phyloP scores from a whole-genome alignment of 164 flowering plant species.

The Sextonia rubra region DNA sequence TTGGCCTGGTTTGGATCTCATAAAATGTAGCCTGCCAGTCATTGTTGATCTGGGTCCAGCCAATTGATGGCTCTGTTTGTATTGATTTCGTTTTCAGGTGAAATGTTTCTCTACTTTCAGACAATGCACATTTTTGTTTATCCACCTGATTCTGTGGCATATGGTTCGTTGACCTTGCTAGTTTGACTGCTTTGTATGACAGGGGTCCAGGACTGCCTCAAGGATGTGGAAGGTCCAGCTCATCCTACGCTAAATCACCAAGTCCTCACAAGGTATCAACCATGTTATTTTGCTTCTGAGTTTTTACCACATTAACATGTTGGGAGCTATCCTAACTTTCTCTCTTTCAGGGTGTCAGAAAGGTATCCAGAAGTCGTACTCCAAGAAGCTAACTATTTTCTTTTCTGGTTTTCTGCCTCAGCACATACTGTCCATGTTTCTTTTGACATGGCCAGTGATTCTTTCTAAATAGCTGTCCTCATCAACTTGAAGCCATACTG shows the following conservation, averaged over 20 bases:
- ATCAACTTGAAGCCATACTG: too few species aligned
- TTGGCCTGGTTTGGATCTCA: too few species aligned
- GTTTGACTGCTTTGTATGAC: neutral
- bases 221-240: constrained; percentile 68
- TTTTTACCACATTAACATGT: neutral
- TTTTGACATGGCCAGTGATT: too few species aligned
- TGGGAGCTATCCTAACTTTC: neutral
- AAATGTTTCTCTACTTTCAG: too few species aligned
- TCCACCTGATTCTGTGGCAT: too few species aligned
- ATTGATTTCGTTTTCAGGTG: too few species aligned
- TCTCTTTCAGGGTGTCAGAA: neutral
- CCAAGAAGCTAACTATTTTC: neutral
- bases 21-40: too few species aligned
- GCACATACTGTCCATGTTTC: too few species aligned
- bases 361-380: neutral
- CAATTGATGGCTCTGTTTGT: too few species aligned
- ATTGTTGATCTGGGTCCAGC: too few species aligned
- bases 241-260: constrained; percentile 77
- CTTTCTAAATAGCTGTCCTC: too few species aligned
- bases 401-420: neutral
- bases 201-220: constrained; percentile 33
- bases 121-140: too few species aligned
- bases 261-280: constrained; percentile 64
- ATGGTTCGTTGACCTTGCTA: neutral
- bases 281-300: neutral